These are phyloP conservation scores for Apiospora aurea DNA, from an alignment of 2,329 filamentous ascomycete genomes.

Conservation along the genomic window DNA sequence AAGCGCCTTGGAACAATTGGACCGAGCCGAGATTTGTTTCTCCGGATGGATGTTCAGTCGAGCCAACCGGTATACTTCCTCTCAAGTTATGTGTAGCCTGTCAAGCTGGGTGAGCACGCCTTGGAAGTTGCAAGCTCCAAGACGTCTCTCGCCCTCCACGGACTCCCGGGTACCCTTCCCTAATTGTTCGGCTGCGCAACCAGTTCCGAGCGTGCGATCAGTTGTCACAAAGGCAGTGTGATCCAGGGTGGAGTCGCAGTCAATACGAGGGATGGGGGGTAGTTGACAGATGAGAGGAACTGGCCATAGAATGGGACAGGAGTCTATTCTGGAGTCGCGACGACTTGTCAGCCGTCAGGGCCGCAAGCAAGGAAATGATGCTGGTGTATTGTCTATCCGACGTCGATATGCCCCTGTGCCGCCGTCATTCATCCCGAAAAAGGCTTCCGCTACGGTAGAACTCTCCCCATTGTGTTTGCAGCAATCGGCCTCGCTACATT, in stretches of 20 bases:
- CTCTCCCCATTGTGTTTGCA: not conserved
- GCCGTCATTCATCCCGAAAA: constrained; percentile 3
- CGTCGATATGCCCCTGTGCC: not conserved
- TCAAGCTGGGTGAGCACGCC: too few species aligned
- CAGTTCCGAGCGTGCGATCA: not conserved
- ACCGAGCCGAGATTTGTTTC: not conserved
- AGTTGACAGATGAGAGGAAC: not conserved
- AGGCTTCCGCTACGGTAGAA: not conserved
- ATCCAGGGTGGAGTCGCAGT: not conserved
- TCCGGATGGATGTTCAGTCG: not conserved
- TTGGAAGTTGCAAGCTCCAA: not conserved
- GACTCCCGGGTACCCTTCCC: not conserved
- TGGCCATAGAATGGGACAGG: too few species aligned
- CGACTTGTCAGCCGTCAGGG: not conserved
- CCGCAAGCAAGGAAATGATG: not conserved
- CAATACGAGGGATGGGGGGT: not conserved
- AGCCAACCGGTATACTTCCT: not conserved
- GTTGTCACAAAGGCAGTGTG: not conserved
- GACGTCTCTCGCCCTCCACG: not conserved
- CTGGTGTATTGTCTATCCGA: not conserved
- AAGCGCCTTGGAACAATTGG: not conserved
- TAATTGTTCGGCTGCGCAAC: not conserved
- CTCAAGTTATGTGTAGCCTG: not conserved
- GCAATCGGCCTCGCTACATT: not conserved
- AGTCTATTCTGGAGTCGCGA: not conserved